Conservation (phyloP, 371 early-diverging fungal genomes). For the Mucor plumbeus region DNA sequence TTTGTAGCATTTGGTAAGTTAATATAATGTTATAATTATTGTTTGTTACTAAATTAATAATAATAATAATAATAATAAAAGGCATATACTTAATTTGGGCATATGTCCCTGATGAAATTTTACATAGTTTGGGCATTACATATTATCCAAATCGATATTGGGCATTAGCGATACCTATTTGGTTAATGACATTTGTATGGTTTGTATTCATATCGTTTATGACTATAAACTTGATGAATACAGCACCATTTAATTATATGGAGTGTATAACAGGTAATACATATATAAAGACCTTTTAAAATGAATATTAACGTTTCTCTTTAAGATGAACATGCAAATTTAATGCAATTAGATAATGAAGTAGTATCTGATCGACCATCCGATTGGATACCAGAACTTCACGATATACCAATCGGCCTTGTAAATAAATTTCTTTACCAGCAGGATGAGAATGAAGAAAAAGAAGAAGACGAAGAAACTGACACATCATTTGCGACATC, state of each 20-base stretch:
- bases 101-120: conserved; percentile 76
- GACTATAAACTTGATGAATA: conserved; percentile 71
- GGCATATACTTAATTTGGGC: conserved; percentile 79
- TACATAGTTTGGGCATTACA: conserved; percentile 76
- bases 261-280: conserved; percentile 70
- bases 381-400: conserved; percentile 73
- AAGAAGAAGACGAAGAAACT: not conserved
- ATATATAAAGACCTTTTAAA: not conserved
- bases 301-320: not conserved
- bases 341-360: conserved; percentile 45
- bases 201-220: conserved; percentile 74
- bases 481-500: conserved; percentile 1
- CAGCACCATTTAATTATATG: conserved; percentile 68
- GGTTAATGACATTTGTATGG: conserved; percentile 71
- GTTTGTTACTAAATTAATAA: not conserved
- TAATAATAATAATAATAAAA: too few species aligned
- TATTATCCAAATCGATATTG: conserved; percentile 82
- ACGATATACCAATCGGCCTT: conserved; percentile 74
- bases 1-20: conserved; percentile 68
- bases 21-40: not conserved
- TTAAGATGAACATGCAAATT: conserved; percentile 65
- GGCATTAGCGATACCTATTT: conserved; percentile 79
- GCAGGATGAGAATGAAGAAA: conserved; percentile 26
- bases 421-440: conserved; percentile 68
- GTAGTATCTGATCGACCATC: conserved; percentile 47